Conservation (phyloP, 192 early-diverging fungal species). For the Tieghemiomyces parasiticus region DNA sequence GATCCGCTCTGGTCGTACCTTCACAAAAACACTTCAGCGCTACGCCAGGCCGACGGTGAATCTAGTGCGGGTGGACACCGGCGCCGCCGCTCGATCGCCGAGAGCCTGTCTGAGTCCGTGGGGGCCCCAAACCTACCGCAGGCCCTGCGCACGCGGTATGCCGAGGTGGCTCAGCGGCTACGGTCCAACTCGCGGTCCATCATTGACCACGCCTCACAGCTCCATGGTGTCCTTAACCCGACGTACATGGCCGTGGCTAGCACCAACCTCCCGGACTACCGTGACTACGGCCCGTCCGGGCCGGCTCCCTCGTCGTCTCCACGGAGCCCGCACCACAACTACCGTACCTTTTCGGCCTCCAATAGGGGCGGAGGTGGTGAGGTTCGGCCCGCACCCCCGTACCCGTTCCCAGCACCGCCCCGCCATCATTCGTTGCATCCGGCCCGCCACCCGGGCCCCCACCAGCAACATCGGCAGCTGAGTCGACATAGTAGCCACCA, state of each 20-base stretch:
- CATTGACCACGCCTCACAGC: slow-evolving; percentile 4
- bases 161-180: slow-evolving; percentile 4
- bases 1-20: slow-evolving; percentile 7
- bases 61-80: background rate
- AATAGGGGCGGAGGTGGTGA: no score
- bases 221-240: slow-evolving; percentile 8
- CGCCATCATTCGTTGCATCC: no score
- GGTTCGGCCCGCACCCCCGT: no score
- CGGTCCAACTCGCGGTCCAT: slow-evolving; percentile 7
- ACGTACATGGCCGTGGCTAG: slow-evolving; percentile 3
- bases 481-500: no score
- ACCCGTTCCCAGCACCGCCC: no score
- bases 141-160: background rate
- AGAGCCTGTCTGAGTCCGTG: background rate
- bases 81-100: background rate
- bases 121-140: background rate
- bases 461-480: no score
- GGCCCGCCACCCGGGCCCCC: no score
- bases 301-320: no score
- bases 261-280: no score
- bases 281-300: no score
- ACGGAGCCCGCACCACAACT: no score
- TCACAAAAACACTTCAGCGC: background rate
- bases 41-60: background rate
- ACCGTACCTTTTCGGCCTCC: no score